A percentile compares a stretch with the other conserved stretches of the same genome.
phyloP scores from a whole-genome alignment of 2,329 filamentous ascomycete genomes.

The Clarireedia homoeocarpa region DNA sequence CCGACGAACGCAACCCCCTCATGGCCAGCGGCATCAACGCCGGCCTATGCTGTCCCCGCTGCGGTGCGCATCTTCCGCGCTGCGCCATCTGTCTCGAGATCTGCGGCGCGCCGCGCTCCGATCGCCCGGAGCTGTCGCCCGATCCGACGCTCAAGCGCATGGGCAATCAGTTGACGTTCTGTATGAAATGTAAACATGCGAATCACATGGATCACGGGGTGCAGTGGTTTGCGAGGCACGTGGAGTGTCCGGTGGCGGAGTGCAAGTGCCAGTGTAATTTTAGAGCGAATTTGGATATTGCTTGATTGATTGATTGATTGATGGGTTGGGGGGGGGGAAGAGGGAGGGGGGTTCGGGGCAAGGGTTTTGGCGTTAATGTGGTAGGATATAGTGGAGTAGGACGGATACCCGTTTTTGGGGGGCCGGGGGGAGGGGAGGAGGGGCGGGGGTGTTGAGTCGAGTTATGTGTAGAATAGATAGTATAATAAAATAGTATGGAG shows the following conservation, averaged over 20 bases:
- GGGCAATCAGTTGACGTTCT: conserved; percentile 60
- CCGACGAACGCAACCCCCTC: conserved; percentile 42
- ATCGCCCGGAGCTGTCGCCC: conserved; percentile 44
- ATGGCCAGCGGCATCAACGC: conserved; percentile 49
- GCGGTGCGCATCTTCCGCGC: conserved; percentile 57
- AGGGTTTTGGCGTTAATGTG: too few relatives aligned
- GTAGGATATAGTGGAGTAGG: too few relatives aligned
- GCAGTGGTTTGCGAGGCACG: conserved; percentile 57
- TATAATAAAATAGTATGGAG: too few relatives aligned
- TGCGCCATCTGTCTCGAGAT: conserved; percentile 62
- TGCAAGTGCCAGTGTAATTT: conserved; percentile 52
- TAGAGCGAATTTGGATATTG: conserved; percentile 2
- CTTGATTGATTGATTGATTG: not conserved
- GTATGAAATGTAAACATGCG: conserved; percentile 60
- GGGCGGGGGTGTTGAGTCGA: too few relatives aligned
- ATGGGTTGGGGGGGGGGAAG: too few relatives aligned
- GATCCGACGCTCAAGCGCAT: conserved; percentile 39
- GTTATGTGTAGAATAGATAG: too few relatives aligned
- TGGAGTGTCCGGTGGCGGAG: conserved; percentile 61
- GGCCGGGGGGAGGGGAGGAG: too few relatives aligned
- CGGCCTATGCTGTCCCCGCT: conserved; percentile 58
- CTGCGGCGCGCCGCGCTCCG: conserved; percentile 55
- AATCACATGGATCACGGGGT: conserved; percentile 59
- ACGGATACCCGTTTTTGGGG: too few relatives aligned
- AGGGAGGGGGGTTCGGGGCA: too few relatives aligned